phyloP scores from a whole-genome alignment of 2,329 filamentous ascomycete species.

The Colletotrichum sp. region DNA sequence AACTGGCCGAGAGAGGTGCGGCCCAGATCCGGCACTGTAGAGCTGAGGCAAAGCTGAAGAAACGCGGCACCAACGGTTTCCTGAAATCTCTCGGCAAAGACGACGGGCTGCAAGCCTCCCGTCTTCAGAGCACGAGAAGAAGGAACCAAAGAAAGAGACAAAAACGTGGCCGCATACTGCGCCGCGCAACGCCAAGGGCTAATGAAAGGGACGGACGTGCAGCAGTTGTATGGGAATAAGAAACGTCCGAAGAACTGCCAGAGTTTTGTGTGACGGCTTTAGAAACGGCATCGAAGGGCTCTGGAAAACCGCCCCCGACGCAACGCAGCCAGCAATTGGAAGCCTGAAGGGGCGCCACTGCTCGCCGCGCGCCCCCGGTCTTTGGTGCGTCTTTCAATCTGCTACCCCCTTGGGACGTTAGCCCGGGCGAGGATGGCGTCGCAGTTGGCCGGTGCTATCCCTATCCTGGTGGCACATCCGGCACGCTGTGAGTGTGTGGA shows the following conservation, averaged over 20 bases:
- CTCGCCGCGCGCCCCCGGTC: not conserved
- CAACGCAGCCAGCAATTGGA: not conserved
- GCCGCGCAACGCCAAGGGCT: not conserved
- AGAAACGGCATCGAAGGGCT: conserved; percentile 7
- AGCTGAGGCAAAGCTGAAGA: not conserved
- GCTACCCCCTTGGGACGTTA: conserved; percentile 9
- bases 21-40: conserved; percentile 3
- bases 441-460: conserved; percentile 16
- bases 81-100: not conserved
- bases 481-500: not conserved
- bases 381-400: not conserved
- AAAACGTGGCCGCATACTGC: not conserved
- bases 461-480: conserved; percentile 22
- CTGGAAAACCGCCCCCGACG: not conserved
- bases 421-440: not conserved
- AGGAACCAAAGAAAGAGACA: not conserved
- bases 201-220: not conserved
- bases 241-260: conserved; percentile 6
- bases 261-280: conserved; percentile 7
- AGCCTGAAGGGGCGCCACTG: not conserved
- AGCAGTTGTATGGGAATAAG: not conserved
- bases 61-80: not conserved
- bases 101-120: not conserved
- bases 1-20: conserved; percentile 2
- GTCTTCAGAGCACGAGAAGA: not conserved